Evolutionary conservation across 129 eudicot species (phyloP).

Genomic region (Artemisia annua): DNA sequence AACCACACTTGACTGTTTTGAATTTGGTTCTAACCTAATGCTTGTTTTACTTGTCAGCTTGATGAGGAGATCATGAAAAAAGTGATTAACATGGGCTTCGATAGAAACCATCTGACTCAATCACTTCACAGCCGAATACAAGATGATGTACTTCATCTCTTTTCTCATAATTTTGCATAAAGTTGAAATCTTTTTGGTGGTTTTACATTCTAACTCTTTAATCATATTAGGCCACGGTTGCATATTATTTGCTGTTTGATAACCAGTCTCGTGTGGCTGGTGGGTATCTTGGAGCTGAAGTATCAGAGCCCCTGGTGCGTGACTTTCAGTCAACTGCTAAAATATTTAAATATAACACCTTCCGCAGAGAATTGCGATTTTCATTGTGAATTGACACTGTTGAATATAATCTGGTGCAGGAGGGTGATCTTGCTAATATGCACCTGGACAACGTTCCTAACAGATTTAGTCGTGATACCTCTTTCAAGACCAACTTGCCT

Average conservation of each 20-base stretch:
- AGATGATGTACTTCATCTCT: conserved; percentile 56
- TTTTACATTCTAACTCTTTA: conserved; percentile 8
- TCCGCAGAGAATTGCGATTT: neutral
- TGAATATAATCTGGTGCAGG: conserved; percentile 35
- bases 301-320: conserved; percentile 65
- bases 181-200: neutral
- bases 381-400: neutral
- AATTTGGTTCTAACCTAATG: conserved; percentile 16
- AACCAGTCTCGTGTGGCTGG: conserved; percentile 64
- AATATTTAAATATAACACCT: neutral
- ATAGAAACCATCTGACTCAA: conserved; percentile 49
- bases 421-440: conserved; percentile 43
- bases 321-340: neutral
- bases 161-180: conserved; percentile 16
- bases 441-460: conserved; percentile 30
- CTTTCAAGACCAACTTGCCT: conserved; percentile 34
- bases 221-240: conserved; percentile 69
- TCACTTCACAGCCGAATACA: conserved; percentile 70
- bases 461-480: conserved; percentile 32
- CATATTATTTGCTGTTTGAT: conserved; percentile 70
- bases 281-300: conserved; percentile 79
- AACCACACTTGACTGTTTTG: no score
- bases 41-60: conserved; percentile 47
- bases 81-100: conserved; percentile 73
- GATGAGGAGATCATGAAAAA: conserved; percentile 64